phyloP scores from a whole-genome alignment of 352 stramenopile species.

The Phytophthora crassamura region DNA sequence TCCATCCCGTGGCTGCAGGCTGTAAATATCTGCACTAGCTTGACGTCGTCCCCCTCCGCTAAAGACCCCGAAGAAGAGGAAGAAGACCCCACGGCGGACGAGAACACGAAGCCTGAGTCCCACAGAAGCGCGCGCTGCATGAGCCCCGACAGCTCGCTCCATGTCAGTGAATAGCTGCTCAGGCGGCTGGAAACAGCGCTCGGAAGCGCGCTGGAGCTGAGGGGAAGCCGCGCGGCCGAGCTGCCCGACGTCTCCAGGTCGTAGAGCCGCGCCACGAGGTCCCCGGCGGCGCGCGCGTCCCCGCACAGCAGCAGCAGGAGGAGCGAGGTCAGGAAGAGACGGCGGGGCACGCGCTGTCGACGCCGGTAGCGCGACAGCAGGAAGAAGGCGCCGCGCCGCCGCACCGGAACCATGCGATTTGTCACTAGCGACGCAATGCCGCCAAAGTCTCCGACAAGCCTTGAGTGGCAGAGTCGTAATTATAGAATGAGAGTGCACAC shows the following conservation, averaged over 20 bases:
- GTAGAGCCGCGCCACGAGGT: conserved; percentile 69
- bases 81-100: conserved; percentile 14
- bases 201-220: conserved; percentile 47
- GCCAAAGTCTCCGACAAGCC: conserved; percentile 9
- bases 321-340: conserved; percentile 7
- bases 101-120: conserved; percentile 72
- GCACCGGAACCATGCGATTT: conserved; percentile 36
- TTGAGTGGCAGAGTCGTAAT: conserved; percentile 38
- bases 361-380: conserved; percentile 31
- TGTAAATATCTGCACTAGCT: conserved; percentile 68
- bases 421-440: not conserved
- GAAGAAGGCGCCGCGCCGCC: conserved; percentile 39
- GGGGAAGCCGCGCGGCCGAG: conserved; percentile 33
- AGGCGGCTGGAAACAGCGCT: conserved; percentile 37
- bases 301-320: conserved; percentile 20
- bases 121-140: conserved; percentile 78
- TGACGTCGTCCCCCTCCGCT: conserved; percentile 13
- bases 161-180: conserved; percentile 38
- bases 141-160: conserved; percentile 55
- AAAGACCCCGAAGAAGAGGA: conserved; percentile 16
- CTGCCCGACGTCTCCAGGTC: conserved; percentile 36
- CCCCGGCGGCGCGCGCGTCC: conserved; percentile 32
- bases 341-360: not conserved
- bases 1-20: conserved; percentile 62
- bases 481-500: conserved; percentile 24